phyloP scores from a whole-genome alignment of 345 rosid genomes.

The Melaleuca quinquenervia region DNA sequence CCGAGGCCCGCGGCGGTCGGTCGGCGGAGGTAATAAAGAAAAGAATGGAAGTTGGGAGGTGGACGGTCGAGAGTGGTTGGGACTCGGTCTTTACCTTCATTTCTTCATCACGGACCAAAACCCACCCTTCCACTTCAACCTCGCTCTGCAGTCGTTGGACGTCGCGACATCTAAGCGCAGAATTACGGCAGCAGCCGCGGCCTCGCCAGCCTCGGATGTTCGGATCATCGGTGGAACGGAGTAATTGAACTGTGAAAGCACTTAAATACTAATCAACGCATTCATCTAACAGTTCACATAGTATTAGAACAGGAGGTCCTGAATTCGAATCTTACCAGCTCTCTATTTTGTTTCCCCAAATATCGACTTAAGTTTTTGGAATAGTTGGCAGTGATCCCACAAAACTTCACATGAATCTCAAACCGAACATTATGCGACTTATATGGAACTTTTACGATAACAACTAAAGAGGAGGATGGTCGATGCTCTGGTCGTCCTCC shows the following conservation, averaged over 20 bases:
- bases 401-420: too few relatives aligned
- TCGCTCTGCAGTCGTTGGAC: not conserved
- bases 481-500: too few relatives aligned
- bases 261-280: too few relatives aligned
- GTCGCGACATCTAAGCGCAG: not conserved
- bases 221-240: not conserved
- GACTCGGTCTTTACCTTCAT: not conserved
- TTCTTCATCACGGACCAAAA: not conserved
- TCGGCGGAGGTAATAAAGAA: not conserved
- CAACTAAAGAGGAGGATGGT: accelerated
- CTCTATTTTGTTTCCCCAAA: too few relatives aligned
- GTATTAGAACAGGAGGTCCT: too few relatives aligned
- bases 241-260: too few relatives aligned
- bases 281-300: too few relatives aligned
- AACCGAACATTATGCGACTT: not conserved
- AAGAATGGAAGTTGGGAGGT: not conserved
- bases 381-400: too few relatives aligned
- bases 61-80: not conserved
- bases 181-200: not conserved
- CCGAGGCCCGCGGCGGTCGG: not conserved
- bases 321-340: too few relatives aligned
- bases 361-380: too few relatives aligned
- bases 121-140: not conserved
- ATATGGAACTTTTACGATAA: not conserved
- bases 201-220: not conserved